Evolutionary conservation across 1,284 basidiomycete species (phyloP), one percentile per base, ranked within the genome.

Genomic region (Rhodotorula sp.): DNA sequence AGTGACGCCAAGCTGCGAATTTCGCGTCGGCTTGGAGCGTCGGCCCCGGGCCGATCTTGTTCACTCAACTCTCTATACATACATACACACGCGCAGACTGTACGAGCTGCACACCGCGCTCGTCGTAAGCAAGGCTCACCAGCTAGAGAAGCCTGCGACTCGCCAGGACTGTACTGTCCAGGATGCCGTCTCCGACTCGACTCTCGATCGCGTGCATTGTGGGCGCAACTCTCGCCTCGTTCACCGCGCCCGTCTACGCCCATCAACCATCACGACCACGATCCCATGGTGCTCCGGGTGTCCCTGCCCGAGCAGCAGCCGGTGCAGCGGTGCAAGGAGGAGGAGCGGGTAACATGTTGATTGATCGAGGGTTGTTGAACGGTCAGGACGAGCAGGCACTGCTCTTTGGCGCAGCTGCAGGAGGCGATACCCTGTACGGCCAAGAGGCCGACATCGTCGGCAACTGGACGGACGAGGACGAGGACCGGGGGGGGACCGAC

Each of bases 361-460:
- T 62, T 20, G 66, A 67, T 7, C 65, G 59, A 6, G 64, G 49
- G 0, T 49, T 51, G n/a, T 51, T 55, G 29, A 42, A 45, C 17
- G 61, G 29, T 24, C 37, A 42, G 37, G 51, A 14, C 24, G 49
- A 53, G 18, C 22, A 20, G 42, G 61, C 33, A n/a, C 26, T 24
- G 18, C 51, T 45, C 37, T 56, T 54, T 54, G 53, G 29, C 26
- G 26, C 53, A 29, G 26, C 53, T 8, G 53, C 53, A 6, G 53
- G 53, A 24, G 17, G 24, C 24, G 22, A 26, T 26, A 42, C 37
- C 37, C 37, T 42, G 10, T 42, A 42, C 37, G 37, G 37, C 37
- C 24, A 18, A n/a, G 57, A 33, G 14, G 18, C 15, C 22, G 2
- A 4, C 12, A 22, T 37, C 7, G n/a, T n/a, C 8, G 46, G 45